Base-by-base conservation (phyloP, 345 rosid genomes). In the Aegle marmelos region DNA sequence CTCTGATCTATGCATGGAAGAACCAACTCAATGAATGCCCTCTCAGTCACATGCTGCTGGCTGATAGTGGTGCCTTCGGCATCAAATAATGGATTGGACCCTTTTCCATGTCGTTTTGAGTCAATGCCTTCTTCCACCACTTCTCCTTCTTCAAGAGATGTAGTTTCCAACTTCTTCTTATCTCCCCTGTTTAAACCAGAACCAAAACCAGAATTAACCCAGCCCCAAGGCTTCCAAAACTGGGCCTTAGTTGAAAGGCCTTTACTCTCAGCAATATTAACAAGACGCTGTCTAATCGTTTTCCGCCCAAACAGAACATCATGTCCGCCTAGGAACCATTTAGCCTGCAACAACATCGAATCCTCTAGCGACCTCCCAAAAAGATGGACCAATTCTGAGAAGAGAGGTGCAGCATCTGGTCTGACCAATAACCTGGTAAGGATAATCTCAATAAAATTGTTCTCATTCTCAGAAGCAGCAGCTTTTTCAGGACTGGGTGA, bases 1-100 rank as follows among this genome's bases (percentile, higher is more conserved):
- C 97, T 93, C 84, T 90, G 98, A 85, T 94, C 98, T 79, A 97
- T 92, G 87, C 99, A 97, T 60, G 98, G 98, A 84, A 97, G 95
- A 80, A 97, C 92, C 76, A 97, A 83, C 79, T 93, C 90, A 80
- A 93, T 79, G 54, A 97, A 90, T 76, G 98, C 98, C 81, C 86
- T 97, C 88, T 93, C 99, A 16, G 94, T 91, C 76, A 85, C 84
- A 65, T 87, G 75, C 76, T 86, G 94, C 82, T 81, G 89, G 79
- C 78, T 78, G 65, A 76, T 39, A 80, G 61, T 62, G 78, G 71
- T 62, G 69, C 85, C 80, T 39, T 92, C 97, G 65, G 83, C 63
- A 79, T 91, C 96, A 7, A 84, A 72, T 37, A 66, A 45, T 61
- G 79, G 87, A 41, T 68, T 28, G 54, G 85, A 81, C 45, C 88